These are phyloP conservation scores for Mucor mucedo DNA, from an alignment of 371 early-diverging fungal species.

Conservation along the genomic window DNA sequence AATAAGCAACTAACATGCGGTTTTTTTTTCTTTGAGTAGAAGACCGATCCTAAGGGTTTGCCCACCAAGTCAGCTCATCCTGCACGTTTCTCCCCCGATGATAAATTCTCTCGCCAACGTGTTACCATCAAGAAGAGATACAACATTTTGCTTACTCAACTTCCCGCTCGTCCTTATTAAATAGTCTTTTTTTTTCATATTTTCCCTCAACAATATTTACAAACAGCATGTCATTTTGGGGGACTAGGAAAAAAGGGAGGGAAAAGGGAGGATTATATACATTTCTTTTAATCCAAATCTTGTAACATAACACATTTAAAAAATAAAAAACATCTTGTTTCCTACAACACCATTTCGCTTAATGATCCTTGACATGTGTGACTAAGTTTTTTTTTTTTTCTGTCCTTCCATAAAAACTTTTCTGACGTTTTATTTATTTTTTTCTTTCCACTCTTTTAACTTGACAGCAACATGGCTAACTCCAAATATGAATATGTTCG, in stretches of 20 bases:
- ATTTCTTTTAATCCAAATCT: slow-evolving; percentile 2
- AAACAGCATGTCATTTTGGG: slow-evolving; percentile 6
- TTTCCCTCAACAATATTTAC: neutral
- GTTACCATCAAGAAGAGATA: slow-evolving; percentile 97
- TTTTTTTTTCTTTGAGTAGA: slow-evolving; percentile 57
- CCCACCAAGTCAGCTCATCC: slow-evolving; percentile 97
- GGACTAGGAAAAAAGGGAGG: neutral
- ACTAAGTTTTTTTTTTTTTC: neutral
- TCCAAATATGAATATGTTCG: slow-evolving; percentile 94
- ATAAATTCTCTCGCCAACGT: slow-evolving; percentile 97
- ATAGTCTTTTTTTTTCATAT: neutral
- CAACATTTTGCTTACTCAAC: slow-evolving; percentile 86
- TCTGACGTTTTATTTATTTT: neutral
- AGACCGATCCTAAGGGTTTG: slow-evolving; percentile 76
- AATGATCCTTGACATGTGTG: neutral
- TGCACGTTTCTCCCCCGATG: slow-evolving; percentile 97
- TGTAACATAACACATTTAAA: slow-evolving; percentile 13
- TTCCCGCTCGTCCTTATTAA: slow-evolving; percentile 49
- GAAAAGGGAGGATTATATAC: no score
- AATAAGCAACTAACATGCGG: neutral
- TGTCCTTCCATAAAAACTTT: neutral
- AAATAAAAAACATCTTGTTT: slow-evolving; percentile 6
- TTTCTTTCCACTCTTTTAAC: neutral
- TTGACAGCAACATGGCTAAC: slow-evolving; percentile 70
- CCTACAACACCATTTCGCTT: neutral